phyloP scores from a whole-genome alignment of 768 basidiomycete genomes.

The Macrolepiota albuminosa region DNA sequence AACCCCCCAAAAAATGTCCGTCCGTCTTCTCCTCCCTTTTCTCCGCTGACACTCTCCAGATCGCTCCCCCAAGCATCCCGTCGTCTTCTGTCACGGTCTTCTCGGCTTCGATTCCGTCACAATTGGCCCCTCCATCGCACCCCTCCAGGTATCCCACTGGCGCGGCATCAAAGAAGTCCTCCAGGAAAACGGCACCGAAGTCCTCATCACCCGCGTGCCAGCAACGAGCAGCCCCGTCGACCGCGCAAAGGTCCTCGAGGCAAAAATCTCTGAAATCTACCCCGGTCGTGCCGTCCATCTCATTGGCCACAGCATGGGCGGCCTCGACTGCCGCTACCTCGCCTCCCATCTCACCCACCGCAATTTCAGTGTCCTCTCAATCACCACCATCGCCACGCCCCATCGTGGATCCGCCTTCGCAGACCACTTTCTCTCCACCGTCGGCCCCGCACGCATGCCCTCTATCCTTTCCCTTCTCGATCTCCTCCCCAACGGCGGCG shows the following conservation, averaged over 20 bases:
- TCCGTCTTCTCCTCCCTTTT: slow-evolving; percentile 8
- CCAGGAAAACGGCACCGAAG: slow-evolving; percentile 82
- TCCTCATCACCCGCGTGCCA: slow-evolving; percentile 91
- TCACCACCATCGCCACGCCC: slow-evolving; percentile 94
- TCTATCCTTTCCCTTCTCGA: slow-evolving; percentile 72
- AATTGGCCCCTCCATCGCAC: slow-evolving; percentile 70
- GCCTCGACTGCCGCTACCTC: slow-evolving; percentile 89
- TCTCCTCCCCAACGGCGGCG: slow-evolving; percentile 85
- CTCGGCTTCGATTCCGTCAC: slow-evolving; percentile 86
- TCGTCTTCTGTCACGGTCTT: slow-evolving; percentile 95
- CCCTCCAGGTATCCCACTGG: slow-evolving; percentile 92
- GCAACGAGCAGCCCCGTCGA: slow-evolving; percentile 87
- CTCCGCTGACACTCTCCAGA: slow-evolving; percentile 38
- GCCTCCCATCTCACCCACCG: slow-evolving; percentile 72
- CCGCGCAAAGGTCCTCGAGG: slow-evolving; percentile 85
- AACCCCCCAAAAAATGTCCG: slow-evolving; percentile 58
- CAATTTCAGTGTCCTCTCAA: slow-evolving; percentile 75
- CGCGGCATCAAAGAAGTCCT: slow-evolving; percentile 93
- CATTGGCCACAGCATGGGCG: slow-evolving; percentile 85
- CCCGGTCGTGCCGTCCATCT: slow-evolving; percentile 85
- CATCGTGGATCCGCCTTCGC: slow-evolving; percentile 94
- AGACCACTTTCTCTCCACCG: slow-evolving; percentile 76
- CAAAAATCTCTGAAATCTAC: slow-evolving; percentile 73
- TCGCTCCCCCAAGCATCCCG: slow-evolving; percentile 71
- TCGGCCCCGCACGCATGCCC: slow-evolving; percentile 65